A percentile compares a stretch with the other conserved stretches of the same genome.
These are phyloP conservation scores for Rhizophora mangle DNA, from an alignment of 345 rosid genomes.

Conservation along the genomic window DNA sequence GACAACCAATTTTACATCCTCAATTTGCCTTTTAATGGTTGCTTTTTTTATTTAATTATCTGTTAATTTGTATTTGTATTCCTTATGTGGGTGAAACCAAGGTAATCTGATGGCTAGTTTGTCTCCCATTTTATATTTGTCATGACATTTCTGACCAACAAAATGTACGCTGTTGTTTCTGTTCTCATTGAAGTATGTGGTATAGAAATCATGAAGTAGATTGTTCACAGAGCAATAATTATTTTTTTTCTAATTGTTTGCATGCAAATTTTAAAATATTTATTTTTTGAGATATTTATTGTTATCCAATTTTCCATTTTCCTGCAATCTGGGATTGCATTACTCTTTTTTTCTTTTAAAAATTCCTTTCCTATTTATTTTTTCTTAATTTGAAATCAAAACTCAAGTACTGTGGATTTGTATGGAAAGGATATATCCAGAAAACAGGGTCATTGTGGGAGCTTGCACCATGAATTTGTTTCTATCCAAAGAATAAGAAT, in stretches of 20 bases:
- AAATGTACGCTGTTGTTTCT: too few species aligned
- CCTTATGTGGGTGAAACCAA: not conserved
- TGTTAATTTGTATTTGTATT: not conserved
- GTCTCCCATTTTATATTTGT: too few species aligned
- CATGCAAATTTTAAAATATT: not conserved
- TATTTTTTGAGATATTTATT: not conserved
- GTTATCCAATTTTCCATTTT: not conserved
- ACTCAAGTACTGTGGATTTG: not conserved
- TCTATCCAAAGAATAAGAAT: not conserved
- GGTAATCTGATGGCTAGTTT: not conserved
- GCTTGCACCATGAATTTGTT: not conserved
- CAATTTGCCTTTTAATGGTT: not conserved
- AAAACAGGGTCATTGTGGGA: not conserved
- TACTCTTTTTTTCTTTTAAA: not conserved
- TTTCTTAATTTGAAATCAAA: not conserved
- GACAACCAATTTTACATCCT: constrained; percentile 1
- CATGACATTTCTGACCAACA: too few species aligned
- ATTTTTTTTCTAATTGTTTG: not conserved
- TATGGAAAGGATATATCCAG: not conserved
- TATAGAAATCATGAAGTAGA: not conserved
- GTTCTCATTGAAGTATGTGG: not conserved
- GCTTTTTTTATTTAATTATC: not conserved
- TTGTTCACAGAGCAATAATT: not conserved
- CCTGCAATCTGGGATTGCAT: not conserved
- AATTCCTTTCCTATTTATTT: not conserved